A percentile compares a stretch with the other conserved stretches of the same genome.
Evolutionary conservation across 108 stramenopile species (phyloP).

Genomic region (Skeletonema marinoi): DNA sequence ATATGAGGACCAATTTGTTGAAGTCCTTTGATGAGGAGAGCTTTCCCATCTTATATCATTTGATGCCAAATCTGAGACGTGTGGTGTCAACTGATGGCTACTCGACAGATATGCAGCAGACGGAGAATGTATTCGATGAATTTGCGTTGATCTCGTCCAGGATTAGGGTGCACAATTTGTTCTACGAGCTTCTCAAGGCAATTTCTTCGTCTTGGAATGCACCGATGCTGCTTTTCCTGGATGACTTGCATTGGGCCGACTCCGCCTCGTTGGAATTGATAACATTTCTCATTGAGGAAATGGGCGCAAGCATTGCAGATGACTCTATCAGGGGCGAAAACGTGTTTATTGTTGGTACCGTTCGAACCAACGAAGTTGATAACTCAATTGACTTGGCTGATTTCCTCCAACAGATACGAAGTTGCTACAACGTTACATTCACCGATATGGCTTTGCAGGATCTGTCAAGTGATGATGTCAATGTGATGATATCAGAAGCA

Average conservation of each 20-base stretch:
- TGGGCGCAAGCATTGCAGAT: slow-evolving; percentile 1
- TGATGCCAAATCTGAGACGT: neutral
- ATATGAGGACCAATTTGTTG: neutral
- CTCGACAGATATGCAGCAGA: neutral
- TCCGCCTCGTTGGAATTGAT: slow-evolving; percentile 46
- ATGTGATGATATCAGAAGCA: slow-evolving; percentile 20
- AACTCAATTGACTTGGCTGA: slow-evolving; percentile 15
- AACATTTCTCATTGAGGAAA: slow-evolving; percentile 37
- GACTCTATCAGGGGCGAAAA: neutral
- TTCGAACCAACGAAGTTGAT: slow-evolving; percentile 57
- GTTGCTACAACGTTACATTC: slow-evolving; percentile 12
- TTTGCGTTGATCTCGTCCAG: neutral
- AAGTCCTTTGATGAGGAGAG: neutral
- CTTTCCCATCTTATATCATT: neutral
- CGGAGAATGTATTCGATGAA: neutral
- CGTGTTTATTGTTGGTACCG: slow-evolving; percentile 48
- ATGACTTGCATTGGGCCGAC: slow-evolving; percentile 77
- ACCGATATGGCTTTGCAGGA: slow-evolving; percentile 17
- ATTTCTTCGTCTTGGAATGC: slow-evolving; percentile 13
- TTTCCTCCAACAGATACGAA: slow-evolving; percentile 1
- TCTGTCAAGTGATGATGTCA: slow-evolving; percentile 14
- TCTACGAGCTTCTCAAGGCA: neutral
- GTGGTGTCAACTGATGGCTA: neutral
- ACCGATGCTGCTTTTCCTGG: slow-evolving; percentile 48
- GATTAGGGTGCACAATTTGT: neutral